A percentile compares a stretch with the other conserved stretches of the same genome.
Evolutionary conservation across 2,329 filamentous ascomycete species (phyloP).

Genomic region (Coccinonectria pachysandricola): DNA sequence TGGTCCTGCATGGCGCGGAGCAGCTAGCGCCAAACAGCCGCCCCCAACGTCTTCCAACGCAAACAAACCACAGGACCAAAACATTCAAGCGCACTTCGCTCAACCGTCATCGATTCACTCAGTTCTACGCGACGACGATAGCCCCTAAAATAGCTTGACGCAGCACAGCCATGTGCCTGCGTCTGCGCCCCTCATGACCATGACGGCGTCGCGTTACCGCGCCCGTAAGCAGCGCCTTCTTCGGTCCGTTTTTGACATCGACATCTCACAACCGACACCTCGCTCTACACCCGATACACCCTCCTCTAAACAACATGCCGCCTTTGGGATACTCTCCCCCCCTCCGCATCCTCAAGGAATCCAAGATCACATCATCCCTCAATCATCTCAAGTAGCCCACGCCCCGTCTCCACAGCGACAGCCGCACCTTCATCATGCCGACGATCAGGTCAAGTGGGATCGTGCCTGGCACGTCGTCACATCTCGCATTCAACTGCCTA

Average conservation of each 20-base stretch:
- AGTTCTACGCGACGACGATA: no score
- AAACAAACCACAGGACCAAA: no score
- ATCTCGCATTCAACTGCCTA: slow-evolving; percentile 43
- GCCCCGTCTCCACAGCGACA: slow-evolving; percentile 8
- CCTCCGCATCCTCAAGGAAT: slow-evolving; percentile 2
- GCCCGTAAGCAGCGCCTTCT: slow-evolving; percentile 40
- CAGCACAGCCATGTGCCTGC: slow-evolving; percentile 9
- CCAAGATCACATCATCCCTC: no score
- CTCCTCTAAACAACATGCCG: slow-evolving; percentile 31
- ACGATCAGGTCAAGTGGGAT: slow-evolving; percentile 48
- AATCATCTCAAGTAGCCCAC: slow-evolving; percentile 9
- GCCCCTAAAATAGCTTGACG: no score
- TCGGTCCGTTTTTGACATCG: slow-evolving; percentile 45
- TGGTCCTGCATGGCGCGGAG: no score
- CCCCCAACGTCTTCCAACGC: no score
- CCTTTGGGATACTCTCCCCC: slow-evolving; percentile 28
- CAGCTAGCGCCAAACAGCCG: no score
- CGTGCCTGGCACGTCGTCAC: slow-evolving; percentile 54
- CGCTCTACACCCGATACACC: slow-evolving; percentile 22
- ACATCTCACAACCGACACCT: slow-evolving; percentile 39
- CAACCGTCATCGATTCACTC: not conserved
- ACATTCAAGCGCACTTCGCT: not conserved
- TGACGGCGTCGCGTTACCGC: slow-evolving; percentile 34
- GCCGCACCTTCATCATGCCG: slow-evolving; percentile 16
- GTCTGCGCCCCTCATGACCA: slow-evolving; percentile 16